Evolutionary conservation across 345 rosid genomes (phyloP).

Genomic region (Cardiospermum halicacabum): DNA sequence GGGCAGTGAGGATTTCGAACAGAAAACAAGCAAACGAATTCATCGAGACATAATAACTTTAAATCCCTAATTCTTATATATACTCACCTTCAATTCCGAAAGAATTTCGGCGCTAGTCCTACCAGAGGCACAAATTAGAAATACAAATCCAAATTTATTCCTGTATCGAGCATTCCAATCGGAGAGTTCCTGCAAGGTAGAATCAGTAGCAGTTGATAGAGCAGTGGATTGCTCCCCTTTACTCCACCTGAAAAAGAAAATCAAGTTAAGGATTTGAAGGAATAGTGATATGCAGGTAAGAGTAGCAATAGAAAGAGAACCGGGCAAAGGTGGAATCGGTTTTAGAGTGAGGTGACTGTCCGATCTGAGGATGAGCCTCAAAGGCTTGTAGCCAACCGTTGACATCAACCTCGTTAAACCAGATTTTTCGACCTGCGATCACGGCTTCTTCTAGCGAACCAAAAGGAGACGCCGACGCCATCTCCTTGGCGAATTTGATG

Average conservation of each 20-base stretch:
- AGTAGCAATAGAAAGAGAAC: constrained; percentile 23
- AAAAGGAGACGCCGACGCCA: constrained; percentile 62
- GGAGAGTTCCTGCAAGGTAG: constrained; percentile 61
- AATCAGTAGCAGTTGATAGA: constrained; percentile 64
- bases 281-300: not conserved
- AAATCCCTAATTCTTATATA: not conserved
- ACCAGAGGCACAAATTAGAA: constrained; percentile 77
- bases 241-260: constrained; percentile 43
- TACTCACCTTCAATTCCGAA: constrained; percentile 63
- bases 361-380: constrained; percentile 89
- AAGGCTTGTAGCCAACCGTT: constrained; percentile 89
- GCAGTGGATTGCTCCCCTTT: constrained; percentile 85
- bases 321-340: constrained; percentile 37
- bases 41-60: too few species aligned
- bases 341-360: constrained; percentile 33
- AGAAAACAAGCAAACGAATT: constrained; percentile 7
- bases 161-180: constrained; percentile 70
- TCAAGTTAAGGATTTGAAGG: not conserved
- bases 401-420: constrained; percentile 87
- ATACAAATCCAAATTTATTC: constrained; percentile 69
- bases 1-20: not conserved
- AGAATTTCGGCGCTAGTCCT: constrained; percentile 71
- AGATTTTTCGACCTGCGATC: constrained; percentile 55
- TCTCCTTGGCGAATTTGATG: constrained; percentile 55
- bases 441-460: constrained; percentile 45